Conservation (phyloP, 257 asterid genomes). For the Forsythia suspensa region DNA sequence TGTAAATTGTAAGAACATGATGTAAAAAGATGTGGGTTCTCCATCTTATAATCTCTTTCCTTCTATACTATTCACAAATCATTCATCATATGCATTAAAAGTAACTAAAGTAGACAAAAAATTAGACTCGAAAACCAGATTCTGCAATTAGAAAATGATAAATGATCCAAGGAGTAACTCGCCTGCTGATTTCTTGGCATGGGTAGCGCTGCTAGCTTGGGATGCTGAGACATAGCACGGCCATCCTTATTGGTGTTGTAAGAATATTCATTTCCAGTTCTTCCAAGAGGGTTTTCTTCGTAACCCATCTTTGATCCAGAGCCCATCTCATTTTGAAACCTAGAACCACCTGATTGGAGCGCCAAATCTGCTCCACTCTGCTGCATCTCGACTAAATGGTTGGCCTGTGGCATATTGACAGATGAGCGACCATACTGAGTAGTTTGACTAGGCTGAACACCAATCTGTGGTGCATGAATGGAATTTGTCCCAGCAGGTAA, state of each 20-base stretch:
- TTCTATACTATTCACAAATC: not conserved
- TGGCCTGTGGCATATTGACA: conserved; percentile 51
- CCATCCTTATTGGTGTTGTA: conserved; percentile 49
- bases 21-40: not conserved
- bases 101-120: conserved; percentile 5
- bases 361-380: conserved; percentile 46
- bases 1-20: not conserved
- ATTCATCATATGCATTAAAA: not conserved
- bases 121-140: not conserved
- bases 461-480: conserved; percentile 39
- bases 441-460: conserved; percentile 50
- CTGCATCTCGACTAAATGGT: conserved; percentile 43
- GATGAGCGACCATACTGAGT: conserved; percentile 47
- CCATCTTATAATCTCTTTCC: conserved; percentile 4
- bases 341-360: conserved; percentile 51
- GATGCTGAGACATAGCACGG: conserved; percentile 54
- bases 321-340: conserved; percentile 64
- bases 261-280: conserved; percentile 61
- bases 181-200: conserved; percentile 74
- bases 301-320: conserved; percentile 56
- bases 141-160: not conserved
- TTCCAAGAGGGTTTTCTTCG: conserved; percentile 65
- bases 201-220: conserved; percentile 87
- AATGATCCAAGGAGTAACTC: conserved; percentile 17
- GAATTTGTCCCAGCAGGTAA: conserved; percentile 41